Conservation (phyloP, 2,329 filamentous ascomycete genomes). For the Pestalotiopsis sp. region DNA sequence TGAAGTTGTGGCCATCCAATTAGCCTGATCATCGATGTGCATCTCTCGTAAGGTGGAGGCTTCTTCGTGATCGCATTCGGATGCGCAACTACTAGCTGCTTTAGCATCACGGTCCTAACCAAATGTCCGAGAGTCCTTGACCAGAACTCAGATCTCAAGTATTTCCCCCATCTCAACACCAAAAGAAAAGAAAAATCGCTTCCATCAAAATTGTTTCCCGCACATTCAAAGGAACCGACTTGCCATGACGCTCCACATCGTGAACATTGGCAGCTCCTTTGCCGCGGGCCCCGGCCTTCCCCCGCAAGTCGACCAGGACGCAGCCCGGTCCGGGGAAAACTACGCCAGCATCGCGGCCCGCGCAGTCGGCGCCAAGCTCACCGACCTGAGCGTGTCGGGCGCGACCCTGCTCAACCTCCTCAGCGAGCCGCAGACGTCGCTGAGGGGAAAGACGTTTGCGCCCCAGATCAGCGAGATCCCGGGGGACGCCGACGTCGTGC, state of each 20-base stretch:
- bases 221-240: not conserved
- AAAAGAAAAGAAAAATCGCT: not conserved
- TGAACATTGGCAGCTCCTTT: conserved; percentile 14
- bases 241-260: conserved; percentile 12
- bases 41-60: too few relatives aligned
- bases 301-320: conserved; percentile 3
- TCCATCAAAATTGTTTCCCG: not conserved
- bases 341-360: conserved; percentile 10
- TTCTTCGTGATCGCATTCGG: too few relatives aligned
- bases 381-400: conserved; percentile 37
- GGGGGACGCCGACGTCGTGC: conserved; percentile 35
- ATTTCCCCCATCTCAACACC: not conserved
- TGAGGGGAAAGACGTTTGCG: conserved; percentile 25
- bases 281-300: conserved; percentile 15
- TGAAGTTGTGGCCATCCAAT: too few relatives aligned
- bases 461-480: conserved; percentile 38
- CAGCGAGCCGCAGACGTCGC: conserved; percentile 31
- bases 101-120: too few relatives aligned
- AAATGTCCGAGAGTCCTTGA: too few relatives aligned
- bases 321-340: conserved; percentile 14
- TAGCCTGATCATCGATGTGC: too few relatives aligned
- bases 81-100: too few relatives aligned
- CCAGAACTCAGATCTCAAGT: too few relatives aligned
- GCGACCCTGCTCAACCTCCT: conserved; percentile 40
- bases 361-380: conserved; percentile 20